Evolutionary conservation across 805 yeast genomes (phyloP).

Genomic region (Metschnikowia amazonensis): DNA sequence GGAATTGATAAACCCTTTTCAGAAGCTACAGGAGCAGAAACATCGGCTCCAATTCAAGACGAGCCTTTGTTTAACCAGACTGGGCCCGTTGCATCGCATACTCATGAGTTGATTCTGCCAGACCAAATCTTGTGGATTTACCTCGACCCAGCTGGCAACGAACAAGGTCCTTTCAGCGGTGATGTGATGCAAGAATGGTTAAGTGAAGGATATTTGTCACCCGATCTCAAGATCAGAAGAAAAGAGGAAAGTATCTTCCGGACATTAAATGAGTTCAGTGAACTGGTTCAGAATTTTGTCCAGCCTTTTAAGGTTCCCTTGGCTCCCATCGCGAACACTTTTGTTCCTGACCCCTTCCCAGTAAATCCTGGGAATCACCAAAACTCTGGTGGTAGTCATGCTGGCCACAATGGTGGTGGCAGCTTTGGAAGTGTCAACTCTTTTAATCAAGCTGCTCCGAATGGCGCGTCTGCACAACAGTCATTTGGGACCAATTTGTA

Average conservation of each 20-base stretch:
- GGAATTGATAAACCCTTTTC: conserved; percentile 3
- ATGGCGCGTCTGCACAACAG: conserved; percentile 11
- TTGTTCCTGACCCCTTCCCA: neutral
- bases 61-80: neutral
- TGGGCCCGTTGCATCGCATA: conserved; percentile 2
- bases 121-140: conserved; percentile 61
- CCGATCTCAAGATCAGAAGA: conserved; percentile 55
- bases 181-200: conserved; percentile 77
- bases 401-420: conserved; percentile 1
- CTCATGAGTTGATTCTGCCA: conserved; percentile 14
- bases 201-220: conserved; percentile 52
- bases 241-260: conserved; percentile 49
- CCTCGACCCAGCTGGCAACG: conserved; percentile 62
- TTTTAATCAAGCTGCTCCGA: conserved; percentile 5
- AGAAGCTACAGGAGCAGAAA: neutral
- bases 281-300: conserved; percentile 43
- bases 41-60: neutral
- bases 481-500: conserved; percentile 20
- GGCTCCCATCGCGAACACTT: conserved; percentile 25
- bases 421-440: neutral
- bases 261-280: conserved; percentile 52
- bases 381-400: neutral
- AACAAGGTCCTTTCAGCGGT: conserved; percentile 82
- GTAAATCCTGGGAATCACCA: neutral
- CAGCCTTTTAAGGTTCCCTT: conserved; percentile 63